phyloP scores from a whole-genome alignment of 306 rosid genomes.

The Fagus crenata region DNA sequence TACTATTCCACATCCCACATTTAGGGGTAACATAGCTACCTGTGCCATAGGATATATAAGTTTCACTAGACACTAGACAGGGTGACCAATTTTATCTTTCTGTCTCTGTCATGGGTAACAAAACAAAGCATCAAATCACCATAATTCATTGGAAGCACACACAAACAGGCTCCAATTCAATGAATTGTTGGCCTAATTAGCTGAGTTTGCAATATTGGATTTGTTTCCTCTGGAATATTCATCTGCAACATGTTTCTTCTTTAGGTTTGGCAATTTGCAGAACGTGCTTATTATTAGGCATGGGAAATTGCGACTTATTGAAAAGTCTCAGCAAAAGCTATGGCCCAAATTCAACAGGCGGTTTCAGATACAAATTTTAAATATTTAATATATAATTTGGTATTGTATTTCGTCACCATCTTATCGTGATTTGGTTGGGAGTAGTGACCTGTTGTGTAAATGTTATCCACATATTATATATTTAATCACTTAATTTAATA shows the following conservation, averaged over 20 bases:
- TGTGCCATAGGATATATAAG: too few relatives aligned
- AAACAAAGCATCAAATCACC: not conserved
- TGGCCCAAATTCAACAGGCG: constrained; percentile 34
- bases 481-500: not conserved
- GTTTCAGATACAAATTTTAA: not conserved
- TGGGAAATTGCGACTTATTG: not conserved
- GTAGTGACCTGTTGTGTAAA: not conserved
- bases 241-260: too few relatives aligned
- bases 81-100: not conserved
- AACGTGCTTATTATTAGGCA: not conserved
- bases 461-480: constrained; percentile 6
- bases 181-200: too few relatives aligned
- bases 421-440: constrained; percentile 10
- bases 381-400: not conserved
- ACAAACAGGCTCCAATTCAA: too few relatives aligned
- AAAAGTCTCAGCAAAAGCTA: constrained; percentile 10
- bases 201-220: too few relatives aligned
- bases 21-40: too few relatives aligned
- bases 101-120: not conserved
- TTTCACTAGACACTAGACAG: too few relatives aligned
- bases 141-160: too few relatives aligned
- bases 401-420: constrained; percentile 9
- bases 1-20: too few relatives aligned
- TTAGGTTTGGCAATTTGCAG: too few relatives aligned
- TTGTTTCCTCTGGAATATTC: too few relatives aligned